phyloP scores from a whole-genome alignment of 495 filamentous ascomycete species.

The Letharia lupina region DNA sequence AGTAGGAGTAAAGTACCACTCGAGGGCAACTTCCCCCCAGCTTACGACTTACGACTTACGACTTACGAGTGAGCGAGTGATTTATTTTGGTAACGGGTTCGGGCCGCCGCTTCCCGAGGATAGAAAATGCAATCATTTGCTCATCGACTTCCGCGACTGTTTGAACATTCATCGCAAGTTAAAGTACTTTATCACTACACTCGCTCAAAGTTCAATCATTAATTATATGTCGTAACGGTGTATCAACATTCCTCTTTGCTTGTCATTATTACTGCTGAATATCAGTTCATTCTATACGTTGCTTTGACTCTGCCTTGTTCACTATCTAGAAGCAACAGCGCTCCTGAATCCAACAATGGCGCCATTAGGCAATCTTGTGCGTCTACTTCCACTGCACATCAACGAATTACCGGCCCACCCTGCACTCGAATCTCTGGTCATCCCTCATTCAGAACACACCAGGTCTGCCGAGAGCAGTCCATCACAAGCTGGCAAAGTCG shows the following conservation, averaged over 20 bases:
- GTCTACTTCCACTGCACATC: slow-evolving; percentile 20
- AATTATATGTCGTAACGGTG: background rate
- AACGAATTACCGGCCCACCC: slow-evolving; percentile 23
- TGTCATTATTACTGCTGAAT: background rate
- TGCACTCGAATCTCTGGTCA: slow-evolving; percentile 12
- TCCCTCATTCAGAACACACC: background rate
- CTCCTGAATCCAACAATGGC: slow-evolving; percentile 13
- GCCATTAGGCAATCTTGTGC: slow-evolving; percentile 24
- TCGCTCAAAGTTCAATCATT: background rate
- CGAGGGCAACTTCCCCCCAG: too few relatives aligned
- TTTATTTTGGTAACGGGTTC: background rate
- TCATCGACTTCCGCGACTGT: background rate
- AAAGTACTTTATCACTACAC: background rate
- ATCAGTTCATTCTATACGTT: background rate
- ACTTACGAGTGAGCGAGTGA: background rate
- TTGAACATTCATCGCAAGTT: background rate
- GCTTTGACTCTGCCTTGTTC: background rate
- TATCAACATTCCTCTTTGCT: background rate
- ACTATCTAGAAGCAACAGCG: background rate
- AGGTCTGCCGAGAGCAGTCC: background rate
- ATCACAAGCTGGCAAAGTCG: slow-evolving; percentile 1
- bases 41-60: too few relatives aligned
- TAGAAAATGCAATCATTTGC: background rate
- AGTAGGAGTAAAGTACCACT: too few relatives aligned
- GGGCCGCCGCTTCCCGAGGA: background rate